Percentiles rank a stretch among this genome's conserved stretches.
These are phyloP conservation scores for Ogataea minuta DNA, from an alignment of 805 yeast species.

Conservation along the genomic window DNA sequence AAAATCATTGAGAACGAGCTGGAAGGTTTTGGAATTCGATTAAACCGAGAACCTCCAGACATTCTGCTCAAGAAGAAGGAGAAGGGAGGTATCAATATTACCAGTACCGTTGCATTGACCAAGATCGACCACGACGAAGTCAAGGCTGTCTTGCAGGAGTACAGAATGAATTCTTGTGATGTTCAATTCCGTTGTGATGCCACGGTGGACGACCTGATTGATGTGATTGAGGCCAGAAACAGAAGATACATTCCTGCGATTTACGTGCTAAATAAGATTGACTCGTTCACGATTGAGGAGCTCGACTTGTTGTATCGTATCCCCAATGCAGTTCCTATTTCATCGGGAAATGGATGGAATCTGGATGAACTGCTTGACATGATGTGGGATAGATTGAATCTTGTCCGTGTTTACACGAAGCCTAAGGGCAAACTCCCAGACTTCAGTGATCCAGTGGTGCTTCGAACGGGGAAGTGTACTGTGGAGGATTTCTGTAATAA, in stretches of 20 bases:
- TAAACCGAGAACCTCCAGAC: conserved; percentile 91
- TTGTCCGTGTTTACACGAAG: conserved; percentile 95
- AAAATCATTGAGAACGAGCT: conserved; percentile 90
- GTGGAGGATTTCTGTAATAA: conserved; percentile 96
- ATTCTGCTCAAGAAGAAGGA: conserved; percentile 90
- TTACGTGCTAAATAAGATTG: conserved; percentile 93
- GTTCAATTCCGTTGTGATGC: conserved; percentile 97
- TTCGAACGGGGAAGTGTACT: conserved; percentile 75
- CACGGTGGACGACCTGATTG: conserved; percentile 94
- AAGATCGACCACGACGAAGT: conserved; percentile 91
- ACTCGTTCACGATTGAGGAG: conserved; percentile 91
- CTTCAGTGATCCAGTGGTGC: conserved; percentile 90
- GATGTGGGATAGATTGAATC: conserved; percentile 91
- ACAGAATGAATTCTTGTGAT: conserved; percentile 92
- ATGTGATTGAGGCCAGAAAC: conserved; percentile 83
- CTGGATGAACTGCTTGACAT: conserved; percentile 88
- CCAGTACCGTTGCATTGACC: conserved; percentile 90
- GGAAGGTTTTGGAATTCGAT: conserved; percentile 96
- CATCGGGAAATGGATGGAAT: conserved; percentile 96
- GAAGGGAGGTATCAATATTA: conserved; percentile 91
- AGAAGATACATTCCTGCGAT: conserved; percentile 95
- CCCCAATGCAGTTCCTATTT: conserved; percentile 96
- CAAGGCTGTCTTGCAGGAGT: conserved; percentile 94
- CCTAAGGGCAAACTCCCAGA: conserved; percentile 96
- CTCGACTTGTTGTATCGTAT: conserved; percentile 85